Evolutionary conservation across 257 asterid genomes (phyloP).

Genomic region (Parsonsia alboflavescens): DNA sequence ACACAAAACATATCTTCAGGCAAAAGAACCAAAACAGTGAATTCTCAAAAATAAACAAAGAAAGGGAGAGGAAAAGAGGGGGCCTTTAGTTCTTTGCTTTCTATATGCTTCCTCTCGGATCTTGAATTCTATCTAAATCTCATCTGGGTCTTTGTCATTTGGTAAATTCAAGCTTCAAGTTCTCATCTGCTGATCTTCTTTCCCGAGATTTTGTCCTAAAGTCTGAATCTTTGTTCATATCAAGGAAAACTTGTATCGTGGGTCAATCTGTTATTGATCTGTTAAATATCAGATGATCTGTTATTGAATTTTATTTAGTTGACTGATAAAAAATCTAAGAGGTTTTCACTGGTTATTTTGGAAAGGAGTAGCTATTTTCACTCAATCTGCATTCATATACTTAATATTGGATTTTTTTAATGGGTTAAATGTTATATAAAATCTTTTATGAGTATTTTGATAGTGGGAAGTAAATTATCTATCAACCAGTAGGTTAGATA

Average conservation of each 20-base stretch:
- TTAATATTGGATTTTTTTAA: conserved; percentile 26
- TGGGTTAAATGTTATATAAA: conserved; percentile 25
- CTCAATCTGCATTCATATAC: conserved; percentile 48
- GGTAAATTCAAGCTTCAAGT: conserved; percentile 27
- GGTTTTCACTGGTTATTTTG: conserved; percentile 33
- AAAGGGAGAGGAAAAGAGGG: conserved; percentile 46
- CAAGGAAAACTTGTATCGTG: conserved; percentile 40
- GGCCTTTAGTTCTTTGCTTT: conserved; percentile 68
- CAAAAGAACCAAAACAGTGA: conserved; percentile 46
- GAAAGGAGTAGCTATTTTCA: conserved; percentile 27
- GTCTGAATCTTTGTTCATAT: conserved; percentile 34
- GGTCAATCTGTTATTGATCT: conserved; percentile 61
- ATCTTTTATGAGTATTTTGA: neutral
- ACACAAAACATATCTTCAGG: conserved; percentile 30
- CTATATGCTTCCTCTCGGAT: conserved; percentile 74
- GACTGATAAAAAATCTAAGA: conserved; percentile 24
- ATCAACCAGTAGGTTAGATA: conserved; percentile 7
- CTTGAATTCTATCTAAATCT: conserved; percentile 52
- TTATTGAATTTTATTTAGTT: conserved; percentile 33
- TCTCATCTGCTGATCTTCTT: conserved; percentile 27
- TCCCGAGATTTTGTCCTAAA: conserved; percentile 22
- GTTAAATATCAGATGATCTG: conserved; percentile 48
- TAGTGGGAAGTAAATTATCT: conserved; percentile 13
- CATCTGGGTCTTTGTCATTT: conserved; percentile 42
- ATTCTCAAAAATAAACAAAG: conserved; percentile 40